Evolutionary conservation across 108 stramenopile genomes (phyloP).

Genomic region (Fragilaria crotonensis): DNA sequence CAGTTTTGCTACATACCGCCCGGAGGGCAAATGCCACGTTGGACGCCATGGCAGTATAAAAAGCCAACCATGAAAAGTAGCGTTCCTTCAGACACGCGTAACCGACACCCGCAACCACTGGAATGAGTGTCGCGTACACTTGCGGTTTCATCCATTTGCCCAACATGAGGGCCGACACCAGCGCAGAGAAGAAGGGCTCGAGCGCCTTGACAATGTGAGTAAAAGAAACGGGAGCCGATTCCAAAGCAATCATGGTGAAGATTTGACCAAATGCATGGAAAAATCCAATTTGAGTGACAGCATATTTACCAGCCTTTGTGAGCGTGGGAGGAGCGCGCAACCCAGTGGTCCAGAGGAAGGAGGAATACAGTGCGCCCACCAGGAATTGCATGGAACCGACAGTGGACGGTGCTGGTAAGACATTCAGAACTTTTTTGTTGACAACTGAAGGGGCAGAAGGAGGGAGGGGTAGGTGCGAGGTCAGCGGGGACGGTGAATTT

Average conservation of each 20-base stretch:
- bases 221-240: slow-evolving; percentile 80
- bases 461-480: no score
- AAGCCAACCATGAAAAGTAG: slow-evolving; percentile 86
- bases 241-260: slow-evolving; percentile 59
- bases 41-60: slow-evolving; percentile 84
- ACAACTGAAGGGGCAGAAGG: slow-evolving; percentile 36
- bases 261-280: slow-evolving; percentile 86
- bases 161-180: slow-evolving; percentile 64
- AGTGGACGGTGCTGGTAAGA: slow-evolving; percentile 82
- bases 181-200: slow-evolving; percentile 83
- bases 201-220: slow-evolving; percentile 92
- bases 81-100: slow-evolving; percentile 86
- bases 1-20: slow-evolving; percentile 83
- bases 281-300: slow-evolving; percentile 55
- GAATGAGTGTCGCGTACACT: slow-evolving; percentile 77
- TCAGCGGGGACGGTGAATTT: no score
- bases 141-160: slow-evolving; percentile 63
- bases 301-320: slow-evolving; percentile 23
- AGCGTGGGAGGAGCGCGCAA: slow-evolving; percentile 65
- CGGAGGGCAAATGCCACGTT: slow-evolving; percentile 86
- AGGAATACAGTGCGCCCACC: slow-evolving; percentile 75
- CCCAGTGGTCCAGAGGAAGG: slow-evolving; percentile 56
- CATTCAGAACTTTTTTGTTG: slow-evolving; percentile 93
- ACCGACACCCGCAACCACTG: slow-evolving; percentile 86
- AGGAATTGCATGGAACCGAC: slow-evolving; percentile 87